A percentile compares a stretch with the other conserved stretches of the same genome.
These are phyloP conservation scores for Sporothrix brunneoviolacea DNA, from an alignment of 2,329 filamentous ascomycete genomes.

Conservation along the genomic window DNA sequence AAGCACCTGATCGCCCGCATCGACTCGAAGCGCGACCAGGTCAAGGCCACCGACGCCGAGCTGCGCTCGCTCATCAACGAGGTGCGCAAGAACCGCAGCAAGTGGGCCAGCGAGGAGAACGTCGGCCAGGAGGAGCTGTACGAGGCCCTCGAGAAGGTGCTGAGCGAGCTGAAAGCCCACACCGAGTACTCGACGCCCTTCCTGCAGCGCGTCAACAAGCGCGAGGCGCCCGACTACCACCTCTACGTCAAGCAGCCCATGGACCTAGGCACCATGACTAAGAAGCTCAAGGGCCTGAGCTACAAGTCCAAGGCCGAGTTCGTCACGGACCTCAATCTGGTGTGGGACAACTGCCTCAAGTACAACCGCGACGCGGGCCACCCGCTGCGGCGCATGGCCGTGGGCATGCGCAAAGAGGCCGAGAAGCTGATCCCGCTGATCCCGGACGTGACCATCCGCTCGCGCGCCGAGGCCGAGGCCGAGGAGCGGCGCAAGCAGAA, in stretches of 20 bases:
- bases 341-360: slow-evolving; percentile 94
- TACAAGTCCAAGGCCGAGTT: slow-evolving; percentile 94
- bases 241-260: slow-evolving; percentile 91
- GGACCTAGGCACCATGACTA: slow-evolving; percentile 97
- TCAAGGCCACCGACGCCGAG: slow-evolving; percentile 87
- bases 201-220: slow-evolving; percentile 87
- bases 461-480: slow-evolving; percentile 89
- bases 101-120: slow-evolving; percentile 97
- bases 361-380: slow-evolving; percentile 91
- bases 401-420: slow-evolving; percentile 94
- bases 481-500: slow-evolving; percentile 80
- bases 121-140: slow-evolving; percentile 97
- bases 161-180: slow-evolving; percentile 94
- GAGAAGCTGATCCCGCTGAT: slow-evolving; percentile 95
- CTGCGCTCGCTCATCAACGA: slow-evolving; percentile 91
- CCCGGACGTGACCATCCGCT: slow-evolving; percentile 82
- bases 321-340: slow-evolving; percentile 84
- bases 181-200: slow-evolving; percentile 98
- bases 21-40: slow-evolving; percentile 83
- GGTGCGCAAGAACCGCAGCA: slow-evolving; percentile 94
- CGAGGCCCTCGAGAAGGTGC: slow-evolving; percentile 90
- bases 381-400: slow-evolving; percentile 82
- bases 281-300: slow-evolving; percentile 76
- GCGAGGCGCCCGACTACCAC: slow-evolving; percentile 94
- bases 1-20: slow-evolving; percentile 97